These are phyloP conservation scores for Fusarium setosum DNA, from an alignment of 2,329 filamentous ascomycete genomes.

Conservation along the genomic window DNA sequence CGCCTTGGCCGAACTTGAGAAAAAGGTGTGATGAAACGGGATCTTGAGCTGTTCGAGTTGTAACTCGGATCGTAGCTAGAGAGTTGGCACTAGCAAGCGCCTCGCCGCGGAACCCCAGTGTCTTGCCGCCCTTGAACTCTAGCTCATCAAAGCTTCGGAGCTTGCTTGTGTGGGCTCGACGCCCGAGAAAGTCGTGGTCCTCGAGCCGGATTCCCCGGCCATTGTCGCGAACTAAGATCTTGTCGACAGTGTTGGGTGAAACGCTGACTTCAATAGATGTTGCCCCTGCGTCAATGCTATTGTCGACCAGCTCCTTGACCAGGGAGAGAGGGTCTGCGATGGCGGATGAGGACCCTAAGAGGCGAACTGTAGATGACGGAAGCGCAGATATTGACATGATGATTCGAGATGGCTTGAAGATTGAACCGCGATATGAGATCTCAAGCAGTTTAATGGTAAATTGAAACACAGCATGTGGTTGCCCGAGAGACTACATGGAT, in stretches of 20 bases:
- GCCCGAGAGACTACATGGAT: conserved; percentile 40
- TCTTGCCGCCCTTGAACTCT: conserved; percentile 63
- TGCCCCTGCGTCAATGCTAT: conserved; percentile 78
- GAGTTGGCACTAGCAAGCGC: conserved; percentile 75
- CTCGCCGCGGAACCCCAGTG: conserved; percentile 81
- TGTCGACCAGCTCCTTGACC: conserved; percentile 83
- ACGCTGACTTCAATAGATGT: conserved; percentile 73
- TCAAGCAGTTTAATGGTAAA: conserved; percentile 24
- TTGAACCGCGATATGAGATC: conserved; percentile 19
- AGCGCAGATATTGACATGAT: conserved; percentile 64
- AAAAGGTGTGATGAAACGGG: conserved; percentile 64
- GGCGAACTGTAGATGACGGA: conserved; percentile 60
- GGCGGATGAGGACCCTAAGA: conserved; percentile 70
- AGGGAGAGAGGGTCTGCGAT: conserved; percentile 70
- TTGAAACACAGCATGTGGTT: conserved; percentile 36
- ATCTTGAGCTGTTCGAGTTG: conserved; percentile 72
- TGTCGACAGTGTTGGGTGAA: conserved; percentile 73
- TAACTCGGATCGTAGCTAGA: conserved; percentile 69
- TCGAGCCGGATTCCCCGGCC: conserved; percentile 74
- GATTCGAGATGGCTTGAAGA: conserved; percentile 9
- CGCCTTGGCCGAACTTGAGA: conserved; percentile 51
- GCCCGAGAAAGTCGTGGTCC: conserved; percentile 72
- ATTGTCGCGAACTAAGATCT: conserved; percentile 78
- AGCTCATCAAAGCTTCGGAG: conserved; percentile 73
- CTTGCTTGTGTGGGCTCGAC: conserved; percentile 80